A percentile compares a stretch with the other conserved stretches of the same genome.
Conservation (phyloP, 305 asterid genomes). For the Solanum aculeatissimum region DNA sequence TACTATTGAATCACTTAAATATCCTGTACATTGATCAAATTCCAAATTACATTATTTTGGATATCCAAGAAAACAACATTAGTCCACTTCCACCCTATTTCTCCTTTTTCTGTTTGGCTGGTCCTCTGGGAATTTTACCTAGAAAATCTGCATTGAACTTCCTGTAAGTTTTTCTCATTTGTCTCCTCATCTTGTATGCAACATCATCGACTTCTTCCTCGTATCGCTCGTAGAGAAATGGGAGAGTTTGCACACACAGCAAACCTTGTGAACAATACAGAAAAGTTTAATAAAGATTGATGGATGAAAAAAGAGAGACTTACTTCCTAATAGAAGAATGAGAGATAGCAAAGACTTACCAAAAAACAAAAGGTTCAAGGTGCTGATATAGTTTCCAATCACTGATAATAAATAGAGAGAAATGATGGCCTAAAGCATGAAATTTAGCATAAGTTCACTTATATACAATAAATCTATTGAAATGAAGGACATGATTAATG, state of each 20-base stretch:
- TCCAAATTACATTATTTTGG: not conserved
- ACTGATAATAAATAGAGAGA: conserved; percentile 35
- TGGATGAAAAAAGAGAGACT: not conserved
- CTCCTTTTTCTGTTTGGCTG: conserved; percentile 11
- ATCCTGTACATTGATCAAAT: not conserved
- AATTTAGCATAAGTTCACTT: too few relatives aligned
- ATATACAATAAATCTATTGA: not conserved
- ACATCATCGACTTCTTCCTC: conserved; percentile 42
- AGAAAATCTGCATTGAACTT: conserved; percentile 29
- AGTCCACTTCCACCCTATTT: not conserved
- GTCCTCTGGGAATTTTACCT: conserved; percentile 36
- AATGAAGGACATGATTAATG: not conserved
- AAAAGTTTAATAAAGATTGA: not conserved
- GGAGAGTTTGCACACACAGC: conserved; percentile 39
- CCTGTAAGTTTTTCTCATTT: conserved; percentile 14
- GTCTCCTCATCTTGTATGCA: conserved; percentile 13
- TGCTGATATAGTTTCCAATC: conserved; percentile 35
- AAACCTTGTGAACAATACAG: conserved; percentile 17
- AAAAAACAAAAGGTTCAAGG: conserved; percentile 47
- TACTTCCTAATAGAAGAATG: not conserved
- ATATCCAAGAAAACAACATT: not conserved
- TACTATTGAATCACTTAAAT: not conserved
- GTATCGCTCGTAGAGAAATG: conserved; percentile 32
- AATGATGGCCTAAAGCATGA: conserved; percentile 17
- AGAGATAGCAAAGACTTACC: conserved; percentile 13